Evolutionary conservation across 2,329 filamentous ascomycete genomes (phyloP), one percentile per base, ranked within the genome.

Genomic region (Gaeumannomyces tritici): DNA sequence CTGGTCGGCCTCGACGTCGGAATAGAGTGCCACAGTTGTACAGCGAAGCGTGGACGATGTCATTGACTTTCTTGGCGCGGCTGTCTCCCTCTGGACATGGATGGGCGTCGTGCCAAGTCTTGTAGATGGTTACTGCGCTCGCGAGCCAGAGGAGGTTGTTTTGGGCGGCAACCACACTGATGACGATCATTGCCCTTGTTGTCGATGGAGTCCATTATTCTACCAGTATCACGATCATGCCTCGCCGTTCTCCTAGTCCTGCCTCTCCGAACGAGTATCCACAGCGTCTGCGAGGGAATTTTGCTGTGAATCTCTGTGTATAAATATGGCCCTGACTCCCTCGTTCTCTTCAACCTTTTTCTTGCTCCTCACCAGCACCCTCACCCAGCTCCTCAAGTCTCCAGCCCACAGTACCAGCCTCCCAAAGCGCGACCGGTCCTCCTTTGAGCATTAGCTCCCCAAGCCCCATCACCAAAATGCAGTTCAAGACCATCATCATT

Each of bases 401-500:
- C 29, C 57, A 58, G 57, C 57, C 47, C 33, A 26, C 35, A 59
- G 24, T 35, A 59, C 31, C 31, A 31, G 26, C 18, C 15, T 27
- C 24, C 11, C 47, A 59, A 47, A 18, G 18, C 13, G 29, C 24
- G 29, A 9, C 42, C n/a, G 42, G 42, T 51, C 28, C 15, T 27
- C 31, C 9, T 59, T n/a, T 24, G 33, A 29, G 18, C 24, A 26
- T n/a, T 35, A 42, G 35, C 35, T 42, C 18, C 28, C 8, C 12
- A 56, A 28, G 33, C 15, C 11, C 26, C 59, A 54, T 8, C 6
- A n/a, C 13, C 35, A 60, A 60, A 3, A 60, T 60, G 59, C 59
- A 60, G 59, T 54, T 60, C 59, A 54, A 54, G 35, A 54, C 15
- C 59, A 27, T 55, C 59, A 51, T 60, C 59, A 8, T 54, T 29